phyloP scores from a whole-genome alignment of 83 land plant species.

The Picea mariana region DNA sequence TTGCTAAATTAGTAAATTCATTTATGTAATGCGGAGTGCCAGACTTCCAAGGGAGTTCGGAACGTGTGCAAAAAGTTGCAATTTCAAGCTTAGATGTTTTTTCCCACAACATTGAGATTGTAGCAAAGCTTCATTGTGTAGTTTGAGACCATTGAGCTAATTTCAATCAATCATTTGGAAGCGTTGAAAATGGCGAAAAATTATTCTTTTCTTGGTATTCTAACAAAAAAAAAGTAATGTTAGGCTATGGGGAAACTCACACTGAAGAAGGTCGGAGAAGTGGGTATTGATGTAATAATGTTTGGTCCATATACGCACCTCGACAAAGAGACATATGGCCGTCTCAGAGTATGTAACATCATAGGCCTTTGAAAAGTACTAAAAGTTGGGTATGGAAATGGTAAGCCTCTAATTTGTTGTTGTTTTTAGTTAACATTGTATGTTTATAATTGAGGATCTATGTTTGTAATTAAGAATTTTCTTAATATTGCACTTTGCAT shows the following conservation, averaged over 20 bases:
- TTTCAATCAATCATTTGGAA: conserved; percentile 89
- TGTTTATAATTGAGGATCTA: background rate
- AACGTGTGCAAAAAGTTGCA: conserved; percentile 67
- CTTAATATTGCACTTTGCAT: background rate
- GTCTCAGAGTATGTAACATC: conserved; percentile 94
- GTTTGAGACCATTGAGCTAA: conserved; percentile 64
- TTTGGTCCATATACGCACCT: conserved; percentile 99
- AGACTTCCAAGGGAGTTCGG: conserved; percentile 56
- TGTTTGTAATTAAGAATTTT: background rate
- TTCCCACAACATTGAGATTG: conserved; percentile 70
- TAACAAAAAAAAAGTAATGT: conserved; percentile 96
- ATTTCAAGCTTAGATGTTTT: conserved; percentile 64
- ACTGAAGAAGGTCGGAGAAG: conserved; percentile 86
- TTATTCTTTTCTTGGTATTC: conserved; percentile 80
- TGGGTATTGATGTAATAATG: conserved; percentile 98
- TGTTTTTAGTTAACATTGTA: background rate
- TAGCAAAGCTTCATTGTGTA: conserved; percentile 47
- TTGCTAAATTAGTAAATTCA: background rate
- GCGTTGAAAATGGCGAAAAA: conserved; percentile 88
- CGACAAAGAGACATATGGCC: conserved; percentile 93
- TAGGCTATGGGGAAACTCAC: conserved; percentile 98
- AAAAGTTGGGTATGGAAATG: conserved; percentile 81
- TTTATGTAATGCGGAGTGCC: conserved; percentile 43
- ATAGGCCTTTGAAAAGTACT: conserved; percentile 90
- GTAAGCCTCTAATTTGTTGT: conserved; percentile 34